Base-by-base conservation (phyloP, 805 yeast genomes). In the Wickerhamomyces queroliae region DNA sequence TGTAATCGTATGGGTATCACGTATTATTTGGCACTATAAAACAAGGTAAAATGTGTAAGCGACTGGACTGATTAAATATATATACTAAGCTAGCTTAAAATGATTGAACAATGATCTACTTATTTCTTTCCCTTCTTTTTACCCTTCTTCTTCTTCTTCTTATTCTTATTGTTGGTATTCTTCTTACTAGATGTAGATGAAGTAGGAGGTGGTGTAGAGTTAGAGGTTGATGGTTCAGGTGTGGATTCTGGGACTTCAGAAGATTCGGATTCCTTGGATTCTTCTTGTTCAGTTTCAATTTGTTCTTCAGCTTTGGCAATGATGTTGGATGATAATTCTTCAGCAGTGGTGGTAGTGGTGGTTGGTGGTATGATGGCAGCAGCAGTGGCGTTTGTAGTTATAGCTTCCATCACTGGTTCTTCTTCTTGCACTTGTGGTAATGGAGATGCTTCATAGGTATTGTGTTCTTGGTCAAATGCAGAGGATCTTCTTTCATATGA, bases 401-500 rank as follows among this genome's bases (percentile, higher is more conserved):
- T 27, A 32, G 16, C 31, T 8, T 20, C 38, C 18, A 15, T 15
- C 26, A 25, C 7, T 37, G 22, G 19, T 16, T 29, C 19, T 28
- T 29, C 18, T 36, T 33, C 25, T 18, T 26, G 3, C 4, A 26
- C 20, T 2, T 15, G 4, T 7, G 13, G 13, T 23, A 19, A 15
- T 13, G 7, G 24, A 10, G 35, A 28, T 22, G 37, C 41, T 33
- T 47, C 51, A 18, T 48, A 50, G n/a, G 41, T 26, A 37, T 61
- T 59, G 32, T 63, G 50, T 25, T 52, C 49, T 23, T 52, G 48
- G 37, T 63, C 68, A 47, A 45, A 63, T 1, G 45, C 41, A 1
- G 67, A 62, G 3, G 66, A 61, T 11, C 46, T 48, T 32, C 62
- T 56, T 45, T 64, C 68, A 37, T 64, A 54, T 7, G 59, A 20